phyloP scores from a whole-genome alignment of 2,329 filamentous ascomycete species.

The Ceratocystis harringtonii region DNA sequence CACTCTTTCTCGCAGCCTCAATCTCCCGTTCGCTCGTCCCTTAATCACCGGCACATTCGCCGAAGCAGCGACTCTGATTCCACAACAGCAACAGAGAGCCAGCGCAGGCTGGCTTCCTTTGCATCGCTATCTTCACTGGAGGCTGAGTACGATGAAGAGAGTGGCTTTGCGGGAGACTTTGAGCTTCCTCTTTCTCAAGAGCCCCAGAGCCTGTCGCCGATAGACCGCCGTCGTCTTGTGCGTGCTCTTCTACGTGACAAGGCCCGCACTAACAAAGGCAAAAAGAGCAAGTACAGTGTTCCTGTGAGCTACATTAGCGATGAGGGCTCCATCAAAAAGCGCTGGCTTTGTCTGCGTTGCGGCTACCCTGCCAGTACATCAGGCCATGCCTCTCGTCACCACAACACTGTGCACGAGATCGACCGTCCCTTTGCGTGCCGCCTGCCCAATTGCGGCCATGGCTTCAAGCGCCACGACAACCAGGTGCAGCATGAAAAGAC shows the following conservation, averaged over 20 bases:
- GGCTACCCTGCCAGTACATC: constrained; percentile 4
- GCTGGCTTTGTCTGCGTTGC: constrained; percentile 8
- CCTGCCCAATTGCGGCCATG: constrained; percentile 5
- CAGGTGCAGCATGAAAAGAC: constrained; percentile 10
- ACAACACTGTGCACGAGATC: constrained; percentile 1
- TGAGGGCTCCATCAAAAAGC: not conserved
- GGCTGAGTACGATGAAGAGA: not conserved
- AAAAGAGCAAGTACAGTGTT: constrained; percentile 8
- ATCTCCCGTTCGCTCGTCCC: not conserved
- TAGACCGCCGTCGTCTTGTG: not conserved
- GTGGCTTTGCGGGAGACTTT: not conserved
- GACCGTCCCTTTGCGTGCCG: constrained; percentile 1
- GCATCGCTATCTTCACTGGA: not conserved
- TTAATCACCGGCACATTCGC: not conserved
- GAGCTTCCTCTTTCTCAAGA: not conserved
- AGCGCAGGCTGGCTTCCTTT: not conserved
- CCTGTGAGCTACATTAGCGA: not conserved
- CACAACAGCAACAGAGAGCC: not conserved
- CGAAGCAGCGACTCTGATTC: not conserved
- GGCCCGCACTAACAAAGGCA: constrained; percentile 2
- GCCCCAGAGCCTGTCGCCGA: not conserved
- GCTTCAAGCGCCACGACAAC: constrained; percentile 10
- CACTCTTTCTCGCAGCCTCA: not conserved
- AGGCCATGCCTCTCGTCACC: constrained; percentile 9
- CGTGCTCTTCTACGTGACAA: not conserved